Conservation (phyloP, 2,329 filamentous ascomycete genomes). For the Onygenales sp. region DNA sequence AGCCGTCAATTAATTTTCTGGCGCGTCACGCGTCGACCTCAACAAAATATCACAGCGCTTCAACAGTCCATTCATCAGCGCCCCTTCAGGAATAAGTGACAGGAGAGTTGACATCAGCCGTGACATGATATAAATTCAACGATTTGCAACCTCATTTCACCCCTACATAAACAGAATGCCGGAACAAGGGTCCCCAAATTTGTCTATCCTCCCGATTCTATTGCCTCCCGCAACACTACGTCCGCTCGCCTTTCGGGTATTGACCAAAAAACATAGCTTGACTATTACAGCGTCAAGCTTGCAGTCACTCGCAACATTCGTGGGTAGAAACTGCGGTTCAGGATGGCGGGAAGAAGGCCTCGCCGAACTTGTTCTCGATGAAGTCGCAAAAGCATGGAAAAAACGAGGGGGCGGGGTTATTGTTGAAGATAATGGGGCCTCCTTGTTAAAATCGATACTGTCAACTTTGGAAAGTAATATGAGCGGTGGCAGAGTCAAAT, state of each 20-base stretch:
- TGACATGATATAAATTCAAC: no score
- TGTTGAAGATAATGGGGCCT: constrained; percentile 68
- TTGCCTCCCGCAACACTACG: constrained; percentile 79
- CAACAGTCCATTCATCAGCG: no score
- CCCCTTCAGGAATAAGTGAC: no score
- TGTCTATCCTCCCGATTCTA: constrained; percentile 73
- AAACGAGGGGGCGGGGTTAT: constrained; percentile 80
- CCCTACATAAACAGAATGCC: constrained; percentile 1
- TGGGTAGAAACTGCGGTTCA: constrained; percentile 87
- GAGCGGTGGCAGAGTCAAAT: constrained; percentile 58
- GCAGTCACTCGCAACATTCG: constrained; percentile 74
- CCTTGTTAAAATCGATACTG: constrained; percentile 65
- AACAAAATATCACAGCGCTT: neutral
- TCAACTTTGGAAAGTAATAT: constrained; percentile 79
- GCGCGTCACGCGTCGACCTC: neutral
- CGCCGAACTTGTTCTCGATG: constrained; percentile 85
- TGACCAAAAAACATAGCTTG: constrained; percentile 95
- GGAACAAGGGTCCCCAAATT: constrained; percentile 7
- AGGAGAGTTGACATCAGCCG: no score
- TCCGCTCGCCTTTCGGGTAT: constrained; percentile 85
- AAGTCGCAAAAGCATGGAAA: constrained; percentile 88
- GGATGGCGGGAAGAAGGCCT: constrained; percentile 94
- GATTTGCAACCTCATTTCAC: neutral
- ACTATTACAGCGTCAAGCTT: constrained; percentile 83
- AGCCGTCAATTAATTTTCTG: neutral